Evolutionary conservation across 768 basidiomycete genomes (phyloP), one percentile per base, ranked within the genome.

Genomic region (Hemileccinum impolitum): DNA sequence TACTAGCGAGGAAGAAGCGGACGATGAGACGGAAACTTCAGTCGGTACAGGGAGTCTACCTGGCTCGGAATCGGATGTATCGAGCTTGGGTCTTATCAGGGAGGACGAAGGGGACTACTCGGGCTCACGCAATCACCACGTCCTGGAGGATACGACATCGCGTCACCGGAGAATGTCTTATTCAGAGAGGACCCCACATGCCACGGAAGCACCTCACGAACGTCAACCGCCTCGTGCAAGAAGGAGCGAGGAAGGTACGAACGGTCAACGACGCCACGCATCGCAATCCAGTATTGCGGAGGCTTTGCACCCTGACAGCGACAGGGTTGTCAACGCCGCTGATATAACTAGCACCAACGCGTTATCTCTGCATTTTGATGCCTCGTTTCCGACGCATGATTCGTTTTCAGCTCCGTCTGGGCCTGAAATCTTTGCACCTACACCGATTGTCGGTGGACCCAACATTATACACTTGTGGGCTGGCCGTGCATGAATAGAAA

Each of bases 291-390:
- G 46, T 26, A 43, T 44, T 53, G 49, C 58, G 59, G 65, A 58
- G 34, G 48, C 23, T 25, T 56, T 66, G 51, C 43, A 41, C 1
- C 40, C 48, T 51, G 54, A 54, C 50, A 41, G 38, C 41, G 49
- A 32, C 43, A 61, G 58, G 47, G 52, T 30, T 44, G 51, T 36
- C 52, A 52, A 52, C 46, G 39, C 39, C 52, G 36, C 61, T 45
- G 52, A 64, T 51, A 61, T 68, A 41, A 57, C 54, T 43, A 47
- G 62, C 36, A 60, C 66, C 7, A 67, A 67, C 23, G 66, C 66
- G 50, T 51, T 67, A 61, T 69, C 67, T 36, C 63, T 67, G 48
- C 61, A 63, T 63, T 67, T 67, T 59, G 66, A 67, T 65, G 65
- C 65, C 65, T 67, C 66, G 45, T 55, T 61, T 51, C 54, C 65